Percentiles rank a stretch among this genome's conserved stretches.
phyloP scores from a whole-genome alignment of 371 early-diverging fungal genomes.

The Mortierella sp. region DNA sequence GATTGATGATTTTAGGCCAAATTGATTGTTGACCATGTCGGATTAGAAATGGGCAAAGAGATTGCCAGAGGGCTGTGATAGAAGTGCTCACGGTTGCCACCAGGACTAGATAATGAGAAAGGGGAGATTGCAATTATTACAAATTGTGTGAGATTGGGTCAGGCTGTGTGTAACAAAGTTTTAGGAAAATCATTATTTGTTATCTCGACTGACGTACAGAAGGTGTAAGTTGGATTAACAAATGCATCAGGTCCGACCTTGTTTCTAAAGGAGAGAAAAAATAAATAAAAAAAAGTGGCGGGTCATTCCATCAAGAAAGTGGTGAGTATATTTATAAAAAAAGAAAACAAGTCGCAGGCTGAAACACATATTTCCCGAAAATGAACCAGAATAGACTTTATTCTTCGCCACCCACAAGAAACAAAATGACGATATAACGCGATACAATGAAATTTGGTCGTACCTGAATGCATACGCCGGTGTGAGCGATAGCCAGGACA shows the following conservation, averaged over 20 bases:
- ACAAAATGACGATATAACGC: slow-evolving; percentile 1
- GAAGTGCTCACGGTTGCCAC: slow-evolving; percentile 46
- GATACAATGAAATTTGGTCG: background rate
- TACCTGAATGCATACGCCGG: slow-evolving; percentile 57
- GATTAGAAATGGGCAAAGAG: slow-evolving; percentile 39
- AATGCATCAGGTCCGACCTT: slow-evolving; percentile 21
- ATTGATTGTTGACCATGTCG: slow-evolving; percentile 16
- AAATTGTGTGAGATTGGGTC: background rate
- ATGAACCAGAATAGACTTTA: background rate
- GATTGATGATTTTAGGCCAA: slow-evolving; percentile 44
- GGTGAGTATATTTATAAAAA: background rate
- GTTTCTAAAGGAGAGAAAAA: slow-evolving; percentile 19
- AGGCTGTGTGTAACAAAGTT: too few relatives aligned
- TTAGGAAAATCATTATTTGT: background rate
- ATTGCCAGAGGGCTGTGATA: slow-evolving; percentile 42
- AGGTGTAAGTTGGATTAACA: slow-evolving; percentile 24
- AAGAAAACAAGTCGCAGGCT: slow-evolving; percentile 1
- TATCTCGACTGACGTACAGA: slow-evolving; percentile 21
- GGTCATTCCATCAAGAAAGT: background rate
- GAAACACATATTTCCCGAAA: background rate
- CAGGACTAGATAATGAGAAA: slow-evolving; percentile 23
- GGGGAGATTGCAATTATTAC: background rate
- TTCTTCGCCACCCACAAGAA: background rate
- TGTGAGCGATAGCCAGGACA: slow-evolving; percentile 51
- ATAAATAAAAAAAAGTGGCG: background rate